phyloP scores from a whole-genome alignment of 441 rosid genomes.

The Adansonia gregorii region DNA sequence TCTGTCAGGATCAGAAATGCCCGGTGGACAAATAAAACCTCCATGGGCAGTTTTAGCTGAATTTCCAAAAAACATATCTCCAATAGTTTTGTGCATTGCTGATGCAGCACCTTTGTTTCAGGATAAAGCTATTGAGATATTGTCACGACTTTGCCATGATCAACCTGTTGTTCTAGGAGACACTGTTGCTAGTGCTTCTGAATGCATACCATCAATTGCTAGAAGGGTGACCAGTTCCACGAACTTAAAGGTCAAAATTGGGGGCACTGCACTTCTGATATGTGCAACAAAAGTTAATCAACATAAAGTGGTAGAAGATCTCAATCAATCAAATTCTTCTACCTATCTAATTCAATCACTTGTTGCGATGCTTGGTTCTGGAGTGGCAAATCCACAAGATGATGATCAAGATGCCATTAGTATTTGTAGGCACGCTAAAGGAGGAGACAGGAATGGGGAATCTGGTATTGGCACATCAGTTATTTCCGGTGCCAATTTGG shows the following conservation, averaged over 20 bases:
- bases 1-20: slow-evolving; percentile 74
- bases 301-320: slow-evolving; percentile 83
- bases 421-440: slow-evolving; percentile 66
- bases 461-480: slow-evolving; percentile 52
- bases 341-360: slow-evolving; percentile 76
- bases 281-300: slow-evolving; percentile 95
- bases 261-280: slow-evolving; percentile 93
- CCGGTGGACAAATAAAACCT: slow-evolving; percentile 70
- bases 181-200: slow-evolving; percentile 61
- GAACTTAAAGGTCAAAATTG: slow-evolving; percentile 77
- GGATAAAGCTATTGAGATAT: slow-evolving; percentile 94
- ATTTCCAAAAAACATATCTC: slow-evolving; percentile 74
- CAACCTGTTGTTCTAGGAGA: slow-evolving; percentile 88
- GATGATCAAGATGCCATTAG: slow-evolving; percentile 59
- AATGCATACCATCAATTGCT: slow-evolving; percentile 72
- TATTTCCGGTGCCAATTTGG: slow-evolving; percentile 76
- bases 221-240: slow-evolving; percentile 73
- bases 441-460: slow-evolving; percentile 56
- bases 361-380: slow-evolving; percentile 64
- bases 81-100: slow-evolving; percentile 84
- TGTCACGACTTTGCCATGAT: slow-evolving; percentile 86
- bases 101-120: slow-evolving; percentile 78
- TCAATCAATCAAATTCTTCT: slow-evolving; percentile 75
- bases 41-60: slow-evolving; percentile 95
- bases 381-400: slow-evolving; percentile 56